A percentile compares a stretch with the other conserved stretches of the same genome.
These are phyloP conservation scores for Amaranthus tricolor DNA, from an alignment of 179 eudicot species.

Conservation along the genomic window DNA sequence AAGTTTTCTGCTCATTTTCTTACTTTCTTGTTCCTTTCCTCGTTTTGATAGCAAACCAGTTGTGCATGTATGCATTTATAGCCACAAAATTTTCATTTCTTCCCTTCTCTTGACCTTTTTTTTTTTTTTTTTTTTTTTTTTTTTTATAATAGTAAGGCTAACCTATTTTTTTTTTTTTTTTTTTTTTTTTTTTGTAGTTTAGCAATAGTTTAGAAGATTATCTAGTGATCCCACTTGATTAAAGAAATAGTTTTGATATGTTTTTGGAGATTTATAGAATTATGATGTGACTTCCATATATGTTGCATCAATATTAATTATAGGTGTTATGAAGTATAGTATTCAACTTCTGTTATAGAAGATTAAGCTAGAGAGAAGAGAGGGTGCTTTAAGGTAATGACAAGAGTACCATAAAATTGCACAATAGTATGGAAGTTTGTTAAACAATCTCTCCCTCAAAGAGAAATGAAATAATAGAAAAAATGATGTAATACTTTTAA, in stretches of 20 bases:
- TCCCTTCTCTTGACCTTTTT: not conserved
- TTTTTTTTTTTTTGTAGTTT: not conserved
- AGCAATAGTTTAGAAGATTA: not conserved
- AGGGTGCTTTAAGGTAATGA: too few relatives aligned
- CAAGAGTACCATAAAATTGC: too few relatives aligned
- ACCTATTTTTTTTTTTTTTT: too few relatives aligned
- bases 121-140: not conserved
- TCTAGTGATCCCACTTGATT: too few relatives aligned
- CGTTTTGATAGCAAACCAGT: not conserved
- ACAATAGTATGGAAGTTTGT: too few relatives aligned
- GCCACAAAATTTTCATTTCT: not conserved
- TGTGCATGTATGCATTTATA: not conserved
- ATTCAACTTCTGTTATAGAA: too few relatives aligned
- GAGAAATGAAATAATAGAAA: too few relatives aligned
- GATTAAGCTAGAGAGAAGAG: too few relatives aligned
- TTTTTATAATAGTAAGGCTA: not conserved
- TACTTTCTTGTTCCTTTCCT: not conserved
- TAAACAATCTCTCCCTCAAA: too few relatives aligned
- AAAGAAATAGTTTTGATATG: not conserved
- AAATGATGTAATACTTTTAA: too few relatives aligned
- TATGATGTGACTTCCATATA: not conserved
- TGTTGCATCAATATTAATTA: not conserved
- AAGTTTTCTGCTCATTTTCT: not conserved
- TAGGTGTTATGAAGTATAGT: too few relatives aligned
- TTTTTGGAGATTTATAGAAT: not conserved